Conservation (phyloP, 768 basidiomycete genomes). For the Rhizopogon vinicolor region DNA sequence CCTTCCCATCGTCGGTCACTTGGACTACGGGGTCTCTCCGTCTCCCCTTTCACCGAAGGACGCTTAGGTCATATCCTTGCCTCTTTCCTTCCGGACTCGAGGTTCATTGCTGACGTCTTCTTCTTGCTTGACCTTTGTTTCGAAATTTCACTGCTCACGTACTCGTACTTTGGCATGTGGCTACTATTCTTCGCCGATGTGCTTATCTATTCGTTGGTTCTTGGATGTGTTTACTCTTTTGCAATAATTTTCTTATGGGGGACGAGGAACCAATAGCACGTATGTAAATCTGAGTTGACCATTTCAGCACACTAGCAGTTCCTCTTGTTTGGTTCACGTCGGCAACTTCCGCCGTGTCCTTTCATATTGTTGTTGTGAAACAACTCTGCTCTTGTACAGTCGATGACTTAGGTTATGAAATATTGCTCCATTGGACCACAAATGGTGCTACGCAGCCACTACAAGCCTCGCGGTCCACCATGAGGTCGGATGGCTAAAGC, state of each 20-base stretch:
- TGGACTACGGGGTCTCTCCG: neutral
- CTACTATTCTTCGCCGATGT: neutral
- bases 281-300: too few species aligned
- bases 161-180: neutral
- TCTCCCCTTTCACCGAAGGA: too few species aligned
- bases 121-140: neutral
- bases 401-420: too few species aligned
- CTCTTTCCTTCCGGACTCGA: neutral
- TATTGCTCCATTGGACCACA: neutral
- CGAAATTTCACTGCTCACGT: neutral
- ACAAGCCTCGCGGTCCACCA: neutral
- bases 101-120: neutral
- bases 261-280: too few species aligned
- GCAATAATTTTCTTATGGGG: too few species aligned
- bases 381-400: neutral
- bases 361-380: neutral
- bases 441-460: neutral
- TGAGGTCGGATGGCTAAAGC: neutral
- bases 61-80: neutral
- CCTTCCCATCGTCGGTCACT: slow-evolving; percentile 29
- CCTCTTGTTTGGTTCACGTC: too few species aligned
- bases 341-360: too few species aligned
- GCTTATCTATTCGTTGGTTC: neutral
- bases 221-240: neutral
- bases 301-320: too few species aligned